phyloP scores from a whole-genome alignment of 2,329 filamentous ascomycete species.

The Neofusicoccum umdonicola region DNA sequence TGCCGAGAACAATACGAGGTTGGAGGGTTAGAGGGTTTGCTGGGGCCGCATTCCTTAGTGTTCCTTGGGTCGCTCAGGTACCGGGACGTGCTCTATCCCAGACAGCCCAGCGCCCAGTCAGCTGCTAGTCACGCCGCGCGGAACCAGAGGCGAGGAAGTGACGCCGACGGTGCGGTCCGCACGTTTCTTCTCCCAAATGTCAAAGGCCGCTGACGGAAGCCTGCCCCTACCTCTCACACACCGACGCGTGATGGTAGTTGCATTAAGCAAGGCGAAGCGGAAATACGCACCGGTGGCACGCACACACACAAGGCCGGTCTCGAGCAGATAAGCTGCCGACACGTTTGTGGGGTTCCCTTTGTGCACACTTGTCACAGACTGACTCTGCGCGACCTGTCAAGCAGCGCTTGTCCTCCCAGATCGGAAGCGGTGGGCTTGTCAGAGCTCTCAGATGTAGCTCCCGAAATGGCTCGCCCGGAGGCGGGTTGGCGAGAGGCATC shows the following conservation, averaged over 20 bases:
- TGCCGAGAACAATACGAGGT: not conserved
- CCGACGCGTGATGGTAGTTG: not conserved
- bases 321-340: conserved; percentile 10
- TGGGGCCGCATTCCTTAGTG: not conserved
- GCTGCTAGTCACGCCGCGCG: not conserved
- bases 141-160: not conserved
- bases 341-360: not conserved
- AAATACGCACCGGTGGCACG: not conserved
- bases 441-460: not conserved
- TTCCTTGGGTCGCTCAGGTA: not conserved
- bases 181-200: not conserved
- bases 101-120: not conserved
- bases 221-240: too few species aligned
- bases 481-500: not conserved
- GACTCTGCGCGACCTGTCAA: conserved; percentile 12
- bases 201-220: too few species aligned
- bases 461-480: not conserved
- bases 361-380: not conserved
- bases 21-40: not conserved
- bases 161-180: not conserved
- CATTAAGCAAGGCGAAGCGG: not conserved
- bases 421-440: not conserved
- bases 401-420: not conserved
- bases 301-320: not conserved
- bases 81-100: not conserved